Conservation (phyloP, 2,329 filamentous ascomycete species). For the Clathrospora elynae region DNA sequence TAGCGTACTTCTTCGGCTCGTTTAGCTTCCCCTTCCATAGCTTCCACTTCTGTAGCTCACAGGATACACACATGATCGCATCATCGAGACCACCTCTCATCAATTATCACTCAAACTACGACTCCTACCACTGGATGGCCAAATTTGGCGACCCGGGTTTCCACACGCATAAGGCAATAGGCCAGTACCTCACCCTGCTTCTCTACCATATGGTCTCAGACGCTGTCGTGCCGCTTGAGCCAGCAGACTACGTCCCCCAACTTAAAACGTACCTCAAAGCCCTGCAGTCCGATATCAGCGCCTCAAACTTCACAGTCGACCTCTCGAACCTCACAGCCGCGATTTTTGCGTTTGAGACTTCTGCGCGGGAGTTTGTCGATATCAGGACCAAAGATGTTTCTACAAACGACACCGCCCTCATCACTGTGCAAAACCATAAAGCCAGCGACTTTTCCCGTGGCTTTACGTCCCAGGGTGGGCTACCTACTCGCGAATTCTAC, state of each 20-base stretch:
- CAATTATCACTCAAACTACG: conserved; percentile 57
- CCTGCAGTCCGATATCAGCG: conserved; percentile 39
- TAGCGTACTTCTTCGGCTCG: no score
- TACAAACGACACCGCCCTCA: conserved; percentile 34
- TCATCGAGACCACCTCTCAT: no score
- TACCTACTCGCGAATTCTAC: conserved; percentile 53
- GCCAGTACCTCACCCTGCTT: conserved; percentile 53
- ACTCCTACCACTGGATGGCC: conserved; percentile 59
- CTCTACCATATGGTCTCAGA: conserved; percentile 51
- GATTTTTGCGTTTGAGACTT: conserved; percentile 45
- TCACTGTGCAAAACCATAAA: conserved; percentile 52
- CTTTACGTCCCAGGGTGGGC: conserved; percentile 54
- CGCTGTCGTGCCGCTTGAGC: conserved; percentile 48
- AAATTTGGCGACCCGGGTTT: conserved; percentile 59
- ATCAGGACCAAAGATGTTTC: conserved; percentile 39
- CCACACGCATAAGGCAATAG: conserved; percentile 56
- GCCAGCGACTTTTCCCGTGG: conserved; percentile 54
- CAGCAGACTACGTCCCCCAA: conserved; percentile 47
- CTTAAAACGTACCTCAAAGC: conserved; percentile 45
- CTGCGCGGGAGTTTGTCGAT: conserved; percentile 34
- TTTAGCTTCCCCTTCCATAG: no score
- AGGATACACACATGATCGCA: no score
- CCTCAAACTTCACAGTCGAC: conserved; percentile 40
- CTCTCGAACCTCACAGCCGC: conserved; percentile 40
- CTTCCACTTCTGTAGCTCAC: no score